phyloP scores from a whole-genome alignment of 2,329 filamentous ascomycete genomes.

The Colletotrichum musicola region DNA sequence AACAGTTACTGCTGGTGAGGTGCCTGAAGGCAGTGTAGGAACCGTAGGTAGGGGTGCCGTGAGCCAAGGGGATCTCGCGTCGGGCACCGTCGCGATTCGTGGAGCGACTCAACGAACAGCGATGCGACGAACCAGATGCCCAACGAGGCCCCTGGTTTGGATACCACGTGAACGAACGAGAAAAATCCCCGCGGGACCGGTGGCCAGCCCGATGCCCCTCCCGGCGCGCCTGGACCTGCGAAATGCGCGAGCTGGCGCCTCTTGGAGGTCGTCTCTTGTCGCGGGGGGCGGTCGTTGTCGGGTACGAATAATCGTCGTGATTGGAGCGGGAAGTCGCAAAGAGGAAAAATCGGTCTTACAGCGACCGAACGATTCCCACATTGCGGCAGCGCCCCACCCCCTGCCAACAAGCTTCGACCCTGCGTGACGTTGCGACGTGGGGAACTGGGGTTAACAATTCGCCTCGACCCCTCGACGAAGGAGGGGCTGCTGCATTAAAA shows the following conservation, averaged over 20 bases:
- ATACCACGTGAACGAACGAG: conserved; percentile 32
- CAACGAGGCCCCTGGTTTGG: conserved; percentile 7
- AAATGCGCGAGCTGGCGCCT: conserved; percentile 16
- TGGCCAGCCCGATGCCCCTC: conserved; percentile 26
- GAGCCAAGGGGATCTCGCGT: conserved; percentile 7
- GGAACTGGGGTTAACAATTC: conserved; percentile 37
- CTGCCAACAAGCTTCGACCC: conserved; percentile 41
- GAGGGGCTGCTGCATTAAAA: conserved; percentile 30
- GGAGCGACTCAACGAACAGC: conserved; percentile 21
- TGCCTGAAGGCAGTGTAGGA: no score
- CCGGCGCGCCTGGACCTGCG: conserved; percentile 33
- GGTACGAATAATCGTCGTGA: conserved; percentile 34
- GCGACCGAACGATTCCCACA: conserved; percentile 40
- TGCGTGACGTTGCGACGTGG: conserved; percentile 40
- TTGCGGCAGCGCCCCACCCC: conserved; percentile 31
- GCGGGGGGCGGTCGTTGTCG: conserved; percentile 26
- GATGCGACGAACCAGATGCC: conserved; percentile 16
- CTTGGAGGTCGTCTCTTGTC: conserved; percentile 14
- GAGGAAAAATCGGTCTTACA: conserved; percentile 40
- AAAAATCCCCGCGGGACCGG: conserved; percentile 19
- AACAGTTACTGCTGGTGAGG: no score
- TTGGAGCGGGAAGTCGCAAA: conserved; percentile 38
- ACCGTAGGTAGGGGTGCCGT: no score
- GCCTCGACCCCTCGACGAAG: conserved; percentile 26
- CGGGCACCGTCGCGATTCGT: conserved; percentile 31